phyloP scores from a whole-genome alignment of 1,139 yeast genomes.

The Entelexis sorbosivorans region DNA sequence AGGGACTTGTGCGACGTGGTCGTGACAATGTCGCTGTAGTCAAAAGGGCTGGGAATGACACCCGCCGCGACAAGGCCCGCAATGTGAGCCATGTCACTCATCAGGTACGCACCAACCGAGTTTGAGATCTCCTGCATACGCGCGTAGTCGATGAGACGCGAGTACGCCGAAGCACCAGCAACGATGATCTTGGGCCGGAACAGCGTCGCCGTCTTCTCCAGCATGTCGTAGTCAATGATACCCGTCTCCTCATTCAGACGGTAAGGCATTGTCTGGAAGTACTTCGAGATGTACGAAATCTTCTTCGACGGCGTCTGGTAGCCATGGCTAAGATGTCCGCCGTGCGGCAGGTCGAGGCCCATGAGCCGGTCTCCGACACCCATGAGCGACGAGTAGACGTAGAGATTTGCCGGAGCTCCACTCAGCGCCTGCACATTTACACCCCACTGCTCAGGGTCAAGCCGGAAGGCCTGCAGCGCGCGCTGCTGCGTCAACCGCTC shows the following conservation, averaged over 20 bases:
- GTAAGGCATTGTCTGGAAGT: conserved; percentile 98
- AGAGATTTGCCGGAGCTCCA: conserved; percentile 96
- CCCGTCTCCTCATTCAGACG: conserved; percentile 87
- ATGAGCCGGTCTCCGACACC: conserved; percentile 90
- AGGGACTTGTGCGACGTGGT: conserved; percentile 97
- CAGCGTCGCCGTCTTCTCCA: conserved; percentile 77
- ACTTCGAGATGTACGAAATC: conserved; percentile 90
- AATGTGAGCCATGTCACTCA: conserved; percentile 98
- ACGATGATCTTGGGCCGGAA: conserved; percentile 93
- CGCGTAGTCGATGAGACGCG: conserved; percentile 87
- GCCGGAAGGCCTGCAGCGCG: conserved; percentile 76
- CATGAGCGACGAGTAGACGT: conserved; percentile 89
- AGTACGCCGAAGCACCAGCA: conserved; percentile 97
- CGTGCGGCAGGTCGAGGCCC: conserved; percentile 97
- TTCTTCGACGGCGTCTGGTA: conserved; percentile 93
- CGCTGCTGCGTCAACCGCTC: conserved; percentile 86
- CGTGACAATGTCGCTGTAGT: conserved; percentile 92
- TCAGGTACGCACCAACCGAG: conserved; percentile 87
- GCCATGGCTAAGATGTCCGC: conserved; percentile 97
- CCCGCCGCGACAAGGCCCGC: conserved; percentile 95
- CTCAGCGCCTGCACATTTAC: conserved; percentile 93
- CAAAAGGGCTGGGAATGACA: conserved; percentile 91
- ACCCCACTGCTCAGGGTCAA: conserved; percentile 85
- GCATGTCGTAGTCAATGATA: conserved; percentile 84
- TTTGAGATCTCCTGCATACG: conserved; percentile 96